Evolutionary conservation across 208 protist species (phyloP).

Genomic region (Wallacemonas sp.): DNA sequence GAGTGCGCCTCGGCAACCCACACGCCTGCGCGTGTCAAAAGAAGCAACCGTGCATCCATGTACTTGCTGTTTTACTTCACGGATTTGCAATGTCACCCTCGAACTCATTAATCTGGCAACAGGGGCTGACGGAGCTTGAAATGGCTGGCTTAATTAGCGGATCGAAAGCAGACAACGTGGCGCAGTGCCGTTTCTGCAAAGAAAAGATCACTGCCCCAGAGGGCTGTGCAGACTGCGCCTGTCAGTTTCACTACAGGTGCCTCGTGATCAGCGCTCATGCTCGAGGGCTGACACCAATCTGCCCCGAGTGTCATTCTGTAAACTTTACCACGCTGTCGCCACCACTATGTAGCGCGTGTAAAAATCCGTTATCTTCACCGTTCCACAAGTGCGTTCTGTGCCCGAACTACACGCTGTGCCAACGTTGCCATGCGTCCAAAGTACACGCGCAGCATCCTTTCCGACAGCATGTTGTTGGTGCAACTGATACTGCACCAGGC

Average conservation of each 20-base stretch:
- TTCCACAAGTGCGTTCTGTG: slow-evolving; percentile 25
- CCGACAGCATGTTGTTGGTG: slow-evolving; percentile 18
- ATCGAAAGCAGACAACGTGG: slow-evolving; percentile 5
- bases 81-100: slow-evolving; percentile 34
- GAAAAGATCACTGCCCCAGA: neutral
- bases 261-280: slow-evolving; percentile 18
- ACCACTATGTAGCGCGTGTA: neutral
- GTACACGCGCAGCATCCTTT: slow-evolving; percentile 16
- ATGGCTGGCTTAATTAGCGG: slow-evolving; percentile 41
- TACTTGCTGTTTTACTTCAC: slow-evolving; percentile 59
- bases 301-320: neutral
- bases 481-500: neutral
- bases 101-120: slow-evolving; percentile 73
- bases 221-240: slow-evolving; percentile 18
- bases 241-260: slow-evolving; percentile 32
- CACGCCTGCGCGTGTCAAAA: slow-evolving; percentile 61
- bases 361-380: slow-evolving; percentile 46
- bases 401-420: neutral
- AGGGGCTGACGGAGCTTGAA: slow-evolving; percentile 55
- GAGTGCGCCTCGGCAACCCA: slow-evolving; percentile 22
- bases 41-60: slow-evolving; percentile 65
- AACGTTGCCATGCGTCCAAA: neutral
- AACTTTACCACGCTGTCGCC: neutral
- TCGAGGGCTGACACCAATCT: neutral
- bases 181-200: slow-evolving; percentile 35